Base-by-base conservation (phyloP, 2,329 filamentous ascomycete genomes). In the Trichoderma cornu-damae region DNA sequence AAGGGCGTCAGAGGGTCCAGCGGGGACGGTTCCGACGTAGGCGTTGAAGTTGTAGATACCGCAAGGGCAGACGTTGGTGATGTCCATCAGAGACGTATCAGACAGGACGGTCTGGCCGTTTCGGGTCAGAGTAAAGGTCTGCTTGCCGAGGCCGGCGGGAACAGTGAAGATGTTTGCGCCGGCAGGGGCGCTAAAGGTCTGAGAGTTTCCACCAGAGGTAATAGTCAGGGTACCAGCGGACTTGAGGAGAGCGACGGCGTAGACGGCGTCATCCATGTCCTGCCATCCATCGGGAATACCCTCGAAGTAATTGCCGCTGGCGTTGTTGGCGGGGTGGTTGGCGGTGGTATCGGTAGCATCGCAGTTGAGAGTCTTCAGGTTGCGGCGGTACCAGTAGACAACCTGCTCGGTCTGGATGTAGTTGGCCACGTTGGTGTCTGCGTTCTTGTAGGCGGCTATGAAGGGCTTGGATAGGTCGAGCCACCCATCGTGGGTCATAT, bases 21-120 rank as follows among this genome's bases (percentile, higher is more conserved):
- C 65, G 9, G 79, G 78, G 6, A 81, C 67, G 1, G 71, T 75
- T 9, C 79, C 79, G 2, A 79, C 77, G 60, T 79, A 82, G 12
- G 78, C 74, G 58, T 83, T 83, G 70, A 77, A 82, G 68, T 82
- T 82, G 70, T 81, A 81, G 48, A 81, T 70, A 3, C 79, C 78
- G 58, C 77, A 82, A 16, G 74, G 67, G 63, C 80, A 83, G 14
- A 68, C 68, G 40, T 77, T 68, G 1, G 72, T 69, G 35, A 83
- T 75, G 37, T 81, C 73, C 67, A 77, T 79, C n/a, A 76, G 65
- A 8, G 78, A 78, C 0, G 74, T 77, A 6, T 72, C 78, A 11
- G 71, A 71, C 4, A 82, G 60, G 3, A 80, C 71, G 0, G 68
- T 72, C 37, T 70, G 54, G 1, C 69, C 71, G 30, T 70, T 68